Base-by-base conservation (phyloP, 2,329 filamentous ascomycete species). In the Metarhizium album region DNA sequence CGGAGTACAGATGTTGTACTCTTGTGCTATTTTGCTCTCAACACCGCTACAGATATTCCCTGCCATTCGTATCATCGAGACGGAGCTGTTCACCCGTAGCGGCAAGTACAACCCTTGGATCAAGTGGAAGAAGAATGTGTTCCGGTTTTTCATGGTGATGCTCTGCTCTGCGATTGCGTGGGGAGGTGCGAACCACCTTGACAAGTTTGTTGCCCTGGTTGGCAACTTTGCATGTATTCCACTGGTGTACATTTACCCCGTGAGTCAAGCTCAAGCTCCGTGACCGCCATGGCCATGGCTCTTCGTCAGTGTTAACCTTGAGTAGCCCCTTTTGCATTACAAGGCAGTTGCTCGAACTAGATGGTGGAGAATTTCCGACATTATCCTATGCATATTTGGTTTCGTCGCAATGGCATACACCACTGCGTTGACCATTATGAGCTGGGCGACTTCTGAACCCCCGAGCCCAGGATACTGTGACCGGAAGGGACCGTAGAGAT, bases 81-180 rank as follows among this genome's bases (percentile, higher is more conserved):
- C 95, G 60, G 89, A 90, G 58, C 76, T 97, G 6, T 98, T 97
- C 68, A 95, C 87, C 23, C 79, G 86, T 63, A 95, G 90, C 55
- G 90, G 93, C 59, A 98, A 98, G 70, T 95, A 96, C 72, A 96
- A 97, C 64, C 90, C 90, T 1, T 93, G 88, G 64, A 95, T 98
- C 74, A 98, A 98, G 74, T 98, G 93, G 93, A 87, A 97, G 76
- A 98, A 98, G 82, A 98, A 98, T 60, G 74, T 86, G 33, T 98
- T 95, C 74, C 85, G 93, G 50, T 98, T 97, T 75, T 84, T 91
- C 63, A 82, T 96, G 55, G 93, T 97, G 47, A 80, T 87, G 61
- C 69, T 93, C 23, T 97, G 93, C 62, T 87, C 90, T 1, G 70
- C 83, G 52, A 86, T 98, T 57, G 91, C 91, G 2, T 98, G 90